Conservation (phyloP, 2,329 filamentous ascomycete species). For the Cladosporium colombiae region DNA sequence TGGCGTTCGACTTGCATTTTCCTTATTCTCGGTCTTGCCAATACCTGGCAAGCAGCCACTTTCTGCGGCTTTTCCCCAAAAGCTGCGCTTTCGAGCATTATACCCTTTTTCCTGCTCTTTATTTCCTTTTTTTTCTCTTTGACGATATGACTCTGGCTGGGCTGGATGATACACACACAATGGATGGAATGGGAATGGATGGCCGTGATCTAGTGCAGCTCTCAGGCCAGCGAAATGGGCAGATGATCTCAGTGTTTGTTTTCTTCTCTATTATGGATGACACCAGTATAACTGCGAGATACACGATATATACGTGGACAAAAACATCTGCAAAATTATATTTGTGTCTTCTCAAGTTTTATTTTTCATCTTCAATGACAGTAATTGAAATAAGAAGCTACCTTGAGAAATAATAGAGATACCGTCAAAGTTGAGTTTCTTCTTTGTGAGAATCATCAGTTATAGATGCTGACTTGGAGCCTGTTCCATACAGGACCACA, state of each 20-base stretch:
- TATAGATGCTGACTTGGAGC: not conserved
- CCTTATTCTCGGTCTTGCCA: not conserved
- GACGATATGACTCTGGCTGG: constrained; percentile 17
- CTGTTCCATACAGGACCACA: not conserved
- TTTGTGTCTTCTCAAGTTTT: not conserved
- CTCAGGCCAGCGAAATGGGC: constrained; percentile 26
- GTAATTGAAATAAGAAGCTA: not conserved
- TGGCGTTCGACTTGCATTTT: constrained; percentile 27
- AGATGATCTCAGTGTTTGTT: constrained; percentile 2
- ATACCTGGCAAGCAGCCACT: not conserved
- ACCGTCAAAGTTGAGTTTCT: not conserved
- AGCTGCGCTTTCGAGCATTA: constrained; percentile 24
- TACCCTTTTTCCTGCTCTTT: constrained; percentile 23
- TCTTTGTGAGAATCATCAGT: not conserved
- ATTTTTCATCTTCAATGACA: not conserved
- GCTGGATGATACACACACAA: constrained; percentile 13
- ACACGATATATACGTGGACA: constrained; percentile 12
- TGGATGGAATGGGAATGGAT: constrained; percentile 12
- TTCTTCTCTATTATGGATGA: not conserved
- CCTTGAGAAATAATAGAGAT: not conserved
- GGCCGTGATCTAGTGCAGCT: constrained; percentile 39
- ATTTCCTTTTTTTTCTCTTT: constrained; percentile 21
- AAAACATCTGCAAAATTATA: constrained; percentile 12
- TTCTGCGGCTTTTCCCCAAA: not conserved
- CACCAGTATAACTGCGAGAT: not conserved